These are phyloP conservation scores for Daldinia decipiens DNA, from an alignment of 495 filamentous ascomycete species.

Conservation along the genomic window DNA sequence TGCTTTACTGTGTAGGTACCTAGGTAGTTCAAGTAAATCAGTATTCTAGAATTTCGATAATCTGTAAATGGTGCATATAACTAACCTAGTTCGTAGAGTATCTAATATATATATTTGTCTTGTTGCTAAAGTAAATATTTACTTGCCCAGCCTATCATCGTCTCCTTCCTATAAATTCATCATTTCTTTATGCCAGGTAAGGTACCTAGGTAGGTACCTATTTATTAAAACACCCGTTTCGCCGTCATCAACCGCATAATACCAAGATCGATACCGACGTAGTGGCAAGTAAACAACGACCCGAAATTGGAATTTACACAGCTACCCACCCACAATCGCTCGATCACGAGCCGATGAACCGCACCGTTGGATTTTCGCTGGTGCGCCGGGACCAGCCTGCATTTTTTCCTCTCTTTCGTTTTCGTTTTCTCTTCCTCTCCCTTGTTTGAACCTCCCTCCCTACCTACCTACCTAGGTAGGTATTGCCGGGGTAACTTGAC, in stretches of 20 bases:
- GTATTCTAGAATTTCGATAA: too few relatives aligned
- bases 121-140: neutral
- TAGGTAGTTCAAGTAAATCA: too few relatives aligned
- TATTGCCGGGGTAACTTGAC: neutral
- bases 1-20: neutral
- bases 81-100: too few relatives aligned
- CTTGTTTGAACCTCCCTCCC: neutral
- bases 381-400: neutral
- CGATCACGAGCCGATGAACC: neutral
- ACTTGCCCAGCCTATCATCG: neutral
- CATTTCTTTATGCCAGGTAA: neutral
- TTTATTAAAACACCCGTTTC: constrained; percentile 1
- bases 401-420: neutral
- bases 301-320: neutral
- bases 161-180: neutral
- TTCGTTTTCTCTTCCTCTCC: neutral
- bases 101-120: neutral
- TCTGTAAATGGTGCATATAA: too few relatives aligned
- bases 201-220: neutral
- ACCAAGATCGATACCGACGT: neutral
- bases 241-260: neutral
- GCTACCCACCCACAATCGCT: neutral
- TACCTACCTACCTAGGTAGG: neutral
- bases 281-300: neutral
- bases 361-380: neutral